A percentile compares a stretch with the other conserved stretches of the same genome.
phyloP scores from a whole-genome alignment of 805 yeast species.

The Ogataea neopini region DNA sequence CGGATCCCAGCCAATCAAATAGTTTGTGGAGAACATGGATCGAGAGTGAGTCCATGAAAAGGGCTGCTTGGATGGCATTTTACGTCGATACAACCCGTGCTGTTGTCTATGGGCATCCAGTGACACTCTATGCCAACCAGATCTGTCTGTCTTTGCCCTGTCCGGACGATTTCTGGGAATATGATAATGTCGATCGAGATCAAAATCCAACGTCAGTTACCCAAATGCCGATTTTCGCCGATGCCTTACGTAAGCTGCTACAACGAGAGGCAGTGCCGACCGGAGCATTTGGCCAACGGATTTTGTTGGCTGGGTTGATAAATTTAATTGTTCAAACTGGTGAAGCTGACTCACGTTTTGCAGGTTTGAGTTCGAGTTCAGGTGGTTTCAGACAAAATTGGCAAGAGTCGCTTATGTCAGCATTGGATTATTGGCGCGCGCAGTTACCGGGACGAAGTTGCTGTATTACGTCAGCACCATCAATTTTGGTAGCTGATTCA shows the following conservation, averaged over 20 bases:
- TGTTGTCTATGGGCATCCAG: conserved; percentile 68
- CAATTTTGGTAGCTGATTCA: conserved; percentile 25
- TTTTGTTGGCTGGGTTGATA: conserved; percentile 60
- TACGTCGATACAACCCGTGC: conserved; percentile 74
- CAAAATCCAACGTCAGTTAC: conserved; percentile 19
- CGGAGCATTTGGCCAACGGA: conserved; percentile 59
- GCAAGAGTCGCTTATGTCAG: conserved; percentile 63
- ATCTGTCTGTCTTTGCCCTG: conserved; percentile 59
- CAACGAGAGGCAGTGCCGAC: conserved; percentile 44
- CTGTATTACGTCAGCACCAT: conserved; percentile 14
- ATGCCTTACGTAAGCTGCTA: conserved; percentile 38
- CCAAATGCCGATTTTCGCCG: conserved; percentile 31
- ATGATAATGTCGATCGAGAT: conserved; percentile 22
- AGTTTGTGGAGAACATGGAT: conserved; percentile 60
- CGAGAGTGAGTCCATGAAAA: conserved; percentile 69
- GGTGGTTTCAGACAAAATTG: conserved; percentile 42
- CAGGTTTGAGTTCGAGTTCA: conserved; percentile 43
- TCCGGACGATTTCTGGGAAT: conserved; percentile 54
- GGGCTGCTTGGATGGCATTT: conserved; percentile 75
- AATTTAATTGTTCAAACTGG: conserved; percentile 60
- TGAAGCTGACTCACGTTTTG: conserved; percentile 55
- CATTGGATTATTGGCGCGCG: conserved; percentile 63
- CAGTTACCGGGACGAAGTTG: conserved; percentile 33
- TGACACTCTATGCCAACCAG: conserved; percentile 51
- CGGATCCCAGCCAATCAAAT: conserved; percentile 25